Conservation (phyloP, 192 early-diverging fungal genomes). For the Podila epicladia region DNA sequence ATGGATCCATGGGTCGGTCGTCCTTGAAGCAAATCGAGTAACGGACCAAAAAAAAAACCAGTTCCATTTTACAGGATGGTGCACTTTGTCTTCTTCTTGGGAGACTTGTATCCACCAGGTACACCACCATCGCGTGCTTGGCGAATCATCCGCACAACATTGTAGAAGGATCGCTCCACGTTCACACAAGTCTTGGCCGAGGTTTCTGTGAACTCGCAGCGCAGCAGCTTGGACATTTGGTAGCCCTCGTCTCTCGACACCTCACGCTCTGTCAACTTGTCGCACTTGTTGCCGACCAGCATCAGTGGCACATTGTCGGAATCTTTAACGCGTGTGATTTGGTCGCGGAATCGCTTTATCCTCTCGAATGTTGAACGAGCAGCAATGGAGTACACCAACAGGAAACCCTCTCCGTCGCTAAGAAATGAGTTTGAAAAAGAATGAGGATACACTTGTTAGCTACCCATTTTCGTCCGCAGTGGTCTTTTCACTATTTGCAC, state of each 20-base stretch:
- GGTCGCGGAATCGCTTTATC: slow-evolving; percentile 85
- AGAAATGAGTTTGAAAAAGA: not conserved
- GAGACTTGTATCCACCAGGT: slow-evolving; percentile 8
- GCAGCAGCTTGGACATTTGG: slow-evolving; percentile 75
- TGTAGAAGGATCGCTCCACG: slow-evolving; percentile 89
- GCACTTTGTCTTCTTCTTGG: slow-evolving; percentile 44
- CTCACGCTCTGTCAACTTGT: slow-evolving; percentile 83
- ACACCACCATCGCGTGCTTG: slow-evolving; percentile 61
- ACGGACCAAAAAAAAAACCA: not conserved
- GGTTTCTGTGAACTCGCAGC: slow-evolving; percentile 90
- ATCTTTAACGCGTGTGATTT: slow-evolving; percentile 94
- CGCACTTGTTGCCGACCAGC: slow-evolving; percentile 95
- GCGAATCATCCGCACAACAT: slow-evolving; percentile 84
- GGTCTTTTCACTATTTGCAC: not conserved
- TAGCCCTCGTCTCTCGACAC: slow-evolving; percentile 87
- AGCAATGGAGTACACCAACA: slow-evolving; percentile 92
- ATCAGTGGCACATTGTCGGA: slow-evolving; percentile 86
- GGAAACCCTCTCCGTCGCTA: slow-evolving; percentile 85
- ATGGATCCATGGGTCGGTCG: too few species aligned
- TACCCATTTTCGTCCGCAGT: not conserved
- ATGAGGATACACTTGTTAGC: not conserved
- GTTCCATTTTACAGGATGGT: slow-evolving; percentile 25
- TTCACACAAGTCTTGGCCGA: slow-evolving; percentile 92
- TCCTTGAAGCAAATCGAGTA: not conserved
- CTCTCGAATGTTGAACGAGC: slow-evolving; percentile 89